Conservation (phyloP, 2,329 filamentous ascomycete species). For the Amauroascus verrucosus region DNA sequence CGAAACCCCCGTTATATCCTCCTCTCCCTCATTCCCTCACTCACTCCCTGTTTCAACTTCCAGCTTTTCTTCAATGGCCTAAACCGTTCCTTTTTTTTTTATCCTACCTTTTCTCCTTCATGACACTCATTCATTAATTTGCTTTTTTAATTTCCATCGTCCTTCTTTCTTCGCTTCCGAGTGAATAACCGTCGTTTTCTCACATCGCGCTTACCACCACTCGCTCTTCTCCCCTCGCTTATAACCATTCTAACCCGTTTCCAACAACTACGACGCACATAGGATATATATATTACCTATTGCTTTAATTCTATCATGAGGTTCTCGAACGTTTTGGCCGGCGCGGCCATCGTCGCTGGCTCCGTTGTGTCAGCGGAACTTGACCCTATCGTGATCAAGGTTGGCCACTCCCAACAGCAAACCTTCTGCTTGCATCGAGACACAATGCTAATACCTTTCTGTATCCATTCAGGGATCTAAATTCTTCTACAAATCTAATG, state of each 20-base stretch:
- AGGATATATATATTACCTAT: not conserved
- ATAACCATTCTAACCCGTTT: not conserved
- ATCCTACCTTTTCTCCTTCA: slow-evolving; percentile 4
- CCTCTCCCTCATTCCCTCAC: not conserved
- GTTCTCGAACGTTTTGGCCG: slow-evolving; percentile 41
- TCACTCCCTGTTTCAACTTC: not conserved
- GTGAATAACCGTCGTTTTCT: slow-evolving; percentile 10
- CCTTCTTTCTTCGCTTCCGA: slow-evolving; percentile 11
- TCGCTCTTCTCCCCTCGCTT: not conserved
- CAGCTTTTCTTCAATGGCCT: not conserved
- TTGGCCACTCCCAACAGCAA: slow-evolving; percentile 25
- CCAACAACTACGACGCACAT: not conserved
- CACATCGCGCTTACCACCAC: slow-evolving; percentile 13
- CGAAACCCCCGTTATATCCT: not conserved
- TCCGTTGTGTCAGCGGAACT: slow-evolving; percentile 43
- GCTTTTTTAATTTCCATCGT: slow-evolving; percentile 10
- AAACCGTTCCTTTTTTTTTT: slow-evolving; percentile 6
- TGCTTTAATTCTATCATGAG: slow-evolving; percentile 41
- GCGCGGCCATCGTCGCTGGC: slow-evolving; percentile 44
- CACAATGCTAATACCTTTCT: not conserved
- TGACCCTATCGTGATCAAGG: slow-evolving; percentile 54
- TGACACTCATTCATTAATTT: slow-evolving; percentile 14
- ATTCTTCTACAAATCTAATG: slow-evolving; percentile 81
- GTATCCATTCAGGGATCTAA: slow-evolving; percentile 59
- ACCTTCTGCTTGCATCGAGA: not conserved